A percentile compares a stretch with the other conserved stretches of the same genome.
phyloP scores from a whole-genome alignment of 768 basidiomycete genomes.

The Naematelia aurantialba region DNA sequence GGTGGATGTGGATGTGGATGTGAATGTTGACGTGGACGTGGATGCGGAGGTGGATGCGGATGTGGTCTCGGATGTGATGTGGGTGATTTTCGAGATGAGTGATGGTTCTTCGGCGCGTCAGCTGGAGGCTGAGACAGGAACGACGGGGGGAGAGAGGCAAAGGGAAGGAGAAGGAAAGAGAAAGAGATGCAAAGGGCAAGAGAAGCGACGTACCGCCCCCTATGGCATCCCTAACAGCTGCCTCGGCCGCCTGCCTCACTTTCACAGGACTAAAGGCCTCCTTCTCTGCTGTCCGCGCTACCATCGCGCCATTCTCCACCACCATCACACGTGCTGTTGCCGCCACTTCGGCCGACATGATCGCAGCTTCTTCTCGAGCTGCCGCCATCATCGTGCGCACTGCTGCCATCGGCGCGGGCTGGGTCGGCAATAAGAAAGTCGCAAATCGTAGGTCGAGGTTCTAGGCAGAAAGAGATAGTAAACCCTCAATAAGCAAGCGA shows the following conservation, averaged over 20 bases:
- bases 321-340: conserved; percentile 10
- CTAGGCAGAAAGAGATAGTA: no score
- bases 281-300: conserved; percentile 7
- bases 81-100: conserved; percentile 13
- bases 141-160: not conserved
- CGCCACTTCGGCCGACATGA: conserved; percentile 19
- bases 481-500: no score
- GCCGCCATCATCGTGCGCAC: conserved; percentile 23
- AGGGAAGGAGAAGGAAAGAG: not conserved
- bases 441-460: no score
- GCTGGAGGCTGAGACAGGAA: not conserved
- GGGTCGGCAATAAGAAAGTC: no score
- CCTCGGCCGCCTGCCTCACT: conserved; percentile 23
- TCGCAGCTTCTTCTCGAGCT: conserved; percentile 23
- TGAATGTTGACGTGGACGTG: not conserved
- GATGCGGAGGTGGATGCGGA: conserved; percentile 6
- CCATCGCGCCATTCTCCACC: conserved; percentile 1
- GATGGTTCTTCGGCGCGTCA: conserved; percentile 4
- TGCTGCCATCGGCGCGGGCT: conserved; percentile 17
- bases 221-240: conserved; percentile 13
- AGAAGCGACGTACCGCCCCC: conserved; percentile 2
- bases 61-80: conserved; percentile 9
- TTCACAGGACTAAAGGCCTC: conserved; percentile 22
- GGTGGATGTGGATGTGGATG: conserved; percentile 4
- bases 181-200: conserved; percentile 6